Conservation (phyloP, 352 stramenopile species). For the Globisporangium echinulatum region DNA sequence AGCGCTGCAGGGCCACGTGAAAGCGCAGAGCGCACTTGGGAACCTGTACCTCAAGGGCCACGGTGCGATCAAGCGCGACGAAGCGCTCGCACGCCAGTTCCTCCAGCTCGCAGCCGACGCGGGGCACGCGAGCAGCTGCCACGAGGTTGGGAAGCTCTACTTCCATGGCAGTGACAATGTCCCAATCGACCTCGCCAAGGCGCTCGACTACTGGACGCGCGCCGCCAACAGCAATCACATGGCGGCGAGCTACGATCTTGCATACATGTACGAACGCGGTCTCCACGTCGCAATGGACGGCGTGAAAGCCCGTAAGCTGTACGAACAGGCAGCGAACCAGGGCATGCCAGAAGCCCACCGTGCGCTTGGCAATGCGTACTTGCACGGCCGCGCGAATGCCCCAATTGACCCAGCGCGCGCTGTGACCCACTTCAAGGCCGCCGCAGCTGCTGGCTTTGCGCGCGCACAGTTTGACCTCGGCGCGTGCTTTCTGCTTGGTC, state of each 20-base stretch:
- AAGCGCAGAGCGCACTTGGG: slow-evolving; percentile 63
- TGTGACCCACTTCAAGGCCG: slow-evolving; percentile 46
- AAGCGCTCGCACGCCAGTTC: slow-evolving; percentile 41
- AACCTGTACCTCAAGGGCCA: slow-evolving; percentile 68
- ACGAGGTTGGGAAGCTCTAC: slow-evolving; percentile 71
- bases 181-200: slow-evolving; percentile 22
- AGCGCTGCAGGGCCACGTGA: slow-evolving; percentile 57
- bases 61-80: slow-evolving; percentile 34
- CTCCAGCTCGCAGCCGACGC: slow-evolving; percentile 58
- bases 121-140: slow-evolving; percentile 60
- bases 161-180: slow-evolving; percentile 40
- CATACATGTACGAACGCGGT: slow-evolving; percentile 67
- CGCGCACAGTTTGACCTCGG: slow-evolving; percentile 73
- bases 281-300: slow-evolving; percentile 56
- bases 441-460: slow-evolving; percentile 52
- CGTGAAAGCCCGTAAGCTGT: slow-evolving; percentile 51
- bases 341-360: slow-evolving; percentile 68
- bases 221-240: slow-evolving; percentile 60
- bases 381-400: slow-evolving; percentile 30
- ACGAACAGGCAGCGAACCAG: slow-evolving; percentile 42
- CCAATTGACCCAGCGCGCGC: slow-evolving; percentile 23
- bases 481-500: slow-evolving; percentile 76
- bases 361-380: slow-evolving; percentile 47
- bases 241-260: slow-evolving; percentile 69
- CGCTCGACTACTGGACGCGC: slow-evolving; percentile 59